Evolutionary conservation across 768 basidiomycete species (phyloP).

Genomic region (Phaeotremella skinneri): DNA sequence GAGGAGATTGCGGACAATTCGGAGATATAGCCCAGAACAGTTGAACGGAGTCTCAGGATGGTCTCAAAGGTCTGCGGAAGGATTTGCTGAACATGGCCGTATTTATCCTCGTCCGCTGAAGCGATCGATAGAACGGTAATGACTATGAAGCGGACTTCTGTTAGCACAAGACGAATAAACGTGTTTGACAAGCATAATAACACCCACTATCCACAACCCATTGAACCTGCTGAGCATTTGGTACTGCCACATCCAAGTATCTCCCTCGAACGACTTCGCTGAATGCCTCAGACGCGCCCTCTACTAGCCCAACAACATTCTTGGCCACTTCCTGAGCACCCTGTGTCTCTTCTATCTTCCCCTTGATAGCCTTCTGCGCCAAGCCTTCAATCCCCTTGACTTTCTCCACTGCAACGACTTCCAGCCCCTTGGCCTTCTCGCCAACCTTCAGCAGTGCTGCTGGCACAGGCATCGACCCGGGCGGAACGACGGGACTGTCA

Average conservation of each 20-base stretch:
- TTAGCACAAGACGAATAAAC: conserved; percentile 12
- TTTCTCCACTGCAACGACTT: conserved; percentile 11
- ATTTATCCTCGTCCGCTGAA: conserved; percentile 46
- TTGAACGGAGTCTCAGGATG: conserved; percentile 34
- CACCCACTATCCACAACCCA: conserved; percentile 36
- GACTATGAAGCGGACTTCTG: conserved; percentile 23
- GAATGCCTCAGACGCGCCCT: not conserved
- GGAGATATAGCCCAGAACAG: conserved; percentile 23
- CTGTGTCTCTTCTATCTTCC: conserved; percentile 24
- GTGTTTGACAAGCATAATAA: conserved; percentile 15
- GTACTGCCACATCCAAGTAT: not conserved
- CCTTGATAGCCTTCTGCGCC: conserved; percentile 24
- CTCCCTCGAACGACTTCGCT: not conserved
- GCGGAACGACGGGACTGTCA: conserved; percentile 29
- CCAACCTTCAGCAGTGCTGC: conserved; percentile 19
- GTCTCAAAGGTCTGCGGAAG: conserved; percentile 43
- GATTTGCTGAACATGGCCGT: conserved; percentile 47
- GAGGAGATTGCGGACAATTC: conserved; percentile 13
- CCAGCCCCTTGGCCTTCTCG: conserved; percentile 13
- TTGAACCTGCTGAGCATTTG: conserved; percentile 3
- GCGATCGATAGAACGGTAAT: conserved; percentile 38
- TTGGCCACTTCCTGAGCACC: conserved; percentile 7
- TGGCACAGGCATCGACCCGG: conserved; percentile 19
- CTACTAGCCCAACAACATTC: not conserved
- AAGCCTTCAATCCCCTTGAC: conserved; percentile 12